Conservation (phyloP, 1,139 yeast genomes). For the Geotrichum macrosporum region DNA sequence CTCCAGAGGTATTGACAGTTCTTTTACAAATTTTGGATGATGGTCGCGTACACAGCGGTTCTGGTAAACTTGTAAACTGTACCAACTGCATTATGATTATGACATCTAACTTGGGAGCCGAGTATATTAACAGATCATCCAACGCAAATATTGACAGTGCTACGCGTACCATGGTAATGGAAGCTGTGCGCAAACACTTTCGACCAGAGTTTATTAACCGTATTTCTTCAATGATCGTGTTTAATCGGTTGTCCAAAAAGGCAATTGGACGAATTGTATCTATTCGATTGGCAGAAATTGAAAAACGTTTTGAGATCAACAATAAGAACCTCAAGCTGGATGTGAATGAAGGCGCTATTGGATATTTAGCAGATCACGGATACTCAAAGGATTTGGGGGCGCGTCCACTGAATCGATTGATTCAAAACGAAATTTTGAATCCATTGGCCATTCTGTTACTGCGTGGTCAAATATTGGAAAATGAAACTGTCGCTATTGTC, state of each 20-base stretch:
- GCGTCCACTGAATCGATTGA: conserved; percentile 89
- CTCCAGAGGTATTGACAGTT: conserved; percentile 91
- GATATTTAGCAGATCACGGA: conserved; percentile 68
- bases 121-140: conserved; percentile 68
- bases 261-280: conserved; percentile 89
- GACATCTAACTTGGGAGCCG: conserved; percentile 97
- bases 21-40: conserved; percentile 89
- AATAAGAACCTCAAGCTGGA: conserved; percentile 70
- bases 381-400: conserved; percentile 94
- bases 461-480: conserved; percentile 81
- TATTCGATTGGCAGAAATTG: conserved; percentile 77
- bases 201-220: conserved; percentile 96
- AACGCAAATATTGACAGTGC: conserved; percentile 45
- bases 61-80: conserved; percentile 88
- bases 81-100: conserved; percentile 87
- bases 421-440: conserved; percentile 77
- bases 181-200: conserved; percentile 77
- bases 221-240: conserved; percentile 84
- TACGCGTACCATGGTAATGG: conserved; percentile 41
- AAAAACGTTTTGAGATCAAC: conserved; percentile 72
- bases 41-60: conserved; percentile 90
- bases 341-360: conserved; percentile 67
- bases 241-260: conserved; percentile 84
- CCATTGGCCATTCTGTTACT: conserved; percentile 81
- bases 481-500: conserved; percentile 70